These are phyloP conservation scores for Tuctoria greenei DNA, from an alignment of 176 grass and related monocot genomes.

Conservation along the genomic window DNA sequence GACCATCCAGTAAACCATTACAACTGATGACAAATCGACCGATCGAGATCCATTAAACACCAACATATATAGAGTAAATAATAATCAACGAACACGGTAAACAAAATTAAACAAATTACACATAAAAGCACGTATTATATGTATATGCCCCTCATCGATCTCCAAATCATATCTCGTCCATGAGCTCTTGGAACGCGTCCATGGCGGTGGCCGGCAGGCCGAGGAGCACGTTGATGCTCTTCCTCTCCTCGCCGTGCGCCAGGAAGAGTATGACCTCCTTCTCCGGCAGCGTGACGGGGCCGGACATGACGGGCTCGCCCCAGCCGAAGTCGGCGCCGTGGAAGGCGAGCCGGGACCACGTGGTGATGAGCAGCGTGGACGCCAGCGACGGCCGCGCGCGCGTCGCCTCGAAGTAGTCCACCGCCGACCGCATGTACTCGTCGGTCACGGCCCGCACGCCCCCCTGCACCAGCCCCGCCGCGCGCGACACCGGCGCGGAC, in stretches of 20 bases:
- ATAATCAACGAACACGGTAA: not conserved
- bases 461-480: slow-evolving; percentile 57
- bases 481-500: slow-evolving; percentile 43
- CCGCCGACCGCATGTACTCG: slow-evolving; percentile 87
- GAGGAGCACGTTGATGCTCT: slow-evolving; percentile 87
- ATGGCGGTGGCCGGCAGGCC: slow-evolving; percentile 78
- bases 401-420: slow-evolving; percentile 93
- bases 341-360: slow-evolving; percentile 84
- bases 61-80: not conserved
- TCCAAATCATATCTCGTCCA: slow-evolving; percentile 73
- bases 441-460: slow-evolving; percentile 73
- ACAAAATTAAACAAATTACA: not conserved
- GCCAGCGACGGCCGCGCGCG: slow-evolving; percentile 70
- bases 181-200: slow-evolving; percentile 75
- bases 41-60: not conserved
- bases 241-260: slow-evolving; percentile 74
- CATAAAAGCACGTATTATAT: slow-evolving; percentile 10
- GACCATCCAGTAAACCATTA: not conserved
- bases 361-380: slow-evolving; percentile 83
- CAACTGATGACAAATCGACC: slow-evolving; percentile 5
- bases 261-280: slow-evolving; percentile 95
- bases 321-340: slow-evolving; percentile 85
- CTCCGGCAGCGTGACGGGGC: slow-evolving; percentile 84
- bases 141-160: not conserved
- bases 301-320: slow-evolving; percentile 69